Percentiles rank a stretch among this genome's conserved stretches.
These are phyloP conservation scores for Microbotryomycetes sp. DNA, from an alignment of 1,284 basidiomycete genomes.

Conservation along the genomic window DNA sequence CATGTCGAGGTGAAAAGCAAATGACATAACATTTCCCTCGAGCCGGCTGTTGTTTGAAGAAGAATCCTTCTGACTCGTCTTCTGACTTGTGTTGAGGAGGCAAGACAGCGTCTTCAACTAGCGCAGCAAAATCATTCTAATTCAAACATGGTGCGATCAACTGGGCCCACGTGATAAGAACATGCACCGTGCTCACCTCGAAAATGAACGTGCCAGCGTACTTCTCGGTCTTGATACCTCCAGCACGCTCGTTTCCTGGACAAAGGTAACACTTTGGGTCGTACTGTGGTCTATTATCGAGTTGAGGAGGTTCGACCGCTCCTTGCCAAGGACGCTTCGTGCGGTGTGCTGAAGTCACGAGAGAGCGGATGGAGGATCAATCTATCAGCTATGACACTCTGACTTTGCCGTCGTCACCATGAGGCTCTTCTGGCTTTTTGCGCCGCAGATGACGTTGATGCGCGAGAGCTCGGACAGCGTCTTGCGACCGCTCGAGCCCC, in stretches of 20 bases:
- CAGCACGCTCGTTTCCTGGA: constrained; percentile 75
- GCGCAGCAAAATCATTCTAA: constrained; percentile 36
- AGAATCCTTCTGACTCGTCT: background rate
- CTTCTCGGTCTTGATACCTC: constrained; percentile 60
- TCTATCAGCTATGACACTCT: no score
- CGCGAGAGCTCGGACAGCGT: no score
- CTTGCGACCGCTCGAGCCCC: no score
- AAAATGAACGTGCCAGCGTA: constrained; percentile 58
- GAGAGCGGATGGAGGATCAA: no score
- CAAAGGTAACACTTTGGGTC: constrained; percentile 84
- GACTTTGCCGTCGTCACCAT: no score
- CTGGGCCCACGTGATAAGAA: constrained; percentile 42
- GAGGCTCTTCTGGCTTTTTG: no score
- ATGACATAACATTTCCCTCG: constrained; percentile 83
- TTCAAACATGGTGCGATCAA: background rate
- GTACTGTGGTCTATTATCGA: constrained; percentile 52
- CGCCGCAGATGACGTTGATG: no score
- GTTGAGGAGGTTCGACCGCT: constrained; percentile 63
- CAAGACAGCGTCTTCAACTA: constrained; percentile 19
- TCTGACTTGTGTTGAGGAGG: constrained; percentile 11
- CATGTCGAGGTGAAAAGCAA: constrained; percentile 81
- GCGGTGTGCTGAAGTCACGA: constrained; percentile 32
- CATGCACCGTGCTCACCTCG: constrained; percentile 40
- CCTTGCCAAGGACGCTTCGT: constrained; percentile 77
- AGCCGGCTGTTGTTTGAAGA: constrained; percentile 64